Evolutionary conservation across 169 alveolate species (phyloP), one percentile per base, ranked within the genome.

Genomic region (Plasmodium vinckei): DNA sequence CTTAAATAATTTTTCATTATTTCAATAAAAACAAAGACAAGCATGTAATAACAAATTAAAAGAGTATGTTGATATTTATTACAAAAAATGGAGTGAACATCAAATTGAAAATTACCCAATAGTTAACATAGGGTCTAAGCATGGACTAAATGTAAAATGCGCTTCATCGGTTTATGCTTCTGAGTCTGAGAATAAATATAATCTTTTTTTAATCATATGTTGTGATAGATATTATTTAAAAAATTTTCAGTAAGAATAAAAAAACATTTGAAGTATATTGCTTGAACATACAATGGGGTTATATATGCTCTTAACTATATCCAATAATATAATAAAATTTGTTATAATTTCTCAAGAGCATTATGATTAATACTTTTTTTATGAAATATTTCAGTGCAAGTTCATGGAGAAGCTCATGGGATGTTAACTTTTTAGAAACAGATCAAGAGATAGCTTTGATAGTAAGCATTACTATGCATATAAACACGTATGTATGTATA

Each of bases 401-500:
- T 53, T 65, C 89, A 17, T 79, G 89, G 89, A 65, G 89, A 25
- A 79, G 89, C 49, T 60, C 89, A 15, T 79, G 89, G 89, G 39
- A 51, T 25, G 89, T 68, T n/a, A 65, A 57, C 9, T 79, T 79
- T 67, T 79, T 79, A 65, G 23, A 27, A 23, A 54, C 68, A 23
- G 71, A 79, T 44, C 65, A 79, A 6, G 72, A 79, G 21, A 63
- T 67, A 21, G 53, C 42, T 15, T 21, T 79, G 54, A 65, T 9
- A 12, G 89, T 79, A 79, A 69, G 49, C 51, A 17, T 33, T 4
- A 33, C 0, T 5, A 33, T 21, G 60, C 57, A 51, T 53, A n/a
- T 21, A 33, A 21, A 19, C 57, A 57, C 44, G 25, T 54, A 44
- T 33, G n/a, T 10, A 56, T 1, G 9, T 21, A n/a, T 25, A n/a